phyloP scores from a whole-genome alignment of 345 rosid species.

The Aquilaria yunnanensis region DNA sequence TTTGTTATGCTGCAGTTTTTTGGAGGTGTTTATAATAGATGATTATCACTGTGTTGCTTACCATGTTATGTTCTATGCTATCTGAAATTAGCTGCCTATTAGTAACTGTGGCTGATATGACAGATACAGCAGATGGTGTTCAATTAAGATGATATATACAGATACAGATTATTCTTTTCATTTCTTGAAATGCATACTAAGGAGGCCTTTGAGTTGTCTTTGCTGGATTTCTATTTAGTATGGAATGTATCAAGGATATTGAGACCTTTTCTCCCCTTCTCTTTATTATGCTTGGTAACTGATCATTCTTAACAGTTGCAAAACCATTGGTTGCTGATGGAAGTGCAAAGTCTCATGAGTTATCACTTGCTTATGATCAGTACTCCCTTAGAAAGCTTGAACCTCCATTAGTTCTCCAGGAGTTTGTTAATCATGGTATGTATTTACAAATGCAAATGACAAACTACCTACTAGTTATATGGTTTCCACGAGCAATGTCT shows the following conservation, averaged over 20 bases:
- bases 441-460: constrained; percentile 1
- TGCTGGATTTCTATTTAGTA: not conserved
- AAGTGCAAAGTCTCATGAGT: constrained; percentile 72
- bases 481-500: constrained; percentile 6
- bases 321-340: constrained; percentile 78
- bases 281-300: constrained; percentile 1
- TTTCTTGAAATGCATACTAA: not conserved
- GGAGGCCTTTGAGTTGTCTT: not conserved
- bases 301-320: constrained; percentile 43
- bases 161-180: not conserved
- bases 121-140: too few species aligned
- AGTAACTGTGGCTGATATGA: too few species aligned
- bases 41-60: too few species aligned
- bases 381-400: constrained; percentile 61
- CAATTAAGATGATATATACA: too few species aligned
- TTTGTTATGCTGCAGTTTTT: too few species aligned
- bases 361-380: constrained; percentile 69
- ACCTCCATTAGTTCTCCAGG: constrained; percentile 85
- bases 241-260: not conserved
- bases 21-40: too few species aligned
- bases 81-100: not conserved
- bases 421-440: constrained; percentile 85
- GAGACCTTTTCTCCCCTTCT: not conserved
- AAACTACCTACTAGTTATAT: not conserved
- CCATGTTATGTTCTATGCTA: not conserved